Percentiles rank a stretch among this genome's conserved stretches.
Conservation (phyloP, 2,329 filamentous ascomycete genomes). For the Ceratocystis colombiana region DNA sequence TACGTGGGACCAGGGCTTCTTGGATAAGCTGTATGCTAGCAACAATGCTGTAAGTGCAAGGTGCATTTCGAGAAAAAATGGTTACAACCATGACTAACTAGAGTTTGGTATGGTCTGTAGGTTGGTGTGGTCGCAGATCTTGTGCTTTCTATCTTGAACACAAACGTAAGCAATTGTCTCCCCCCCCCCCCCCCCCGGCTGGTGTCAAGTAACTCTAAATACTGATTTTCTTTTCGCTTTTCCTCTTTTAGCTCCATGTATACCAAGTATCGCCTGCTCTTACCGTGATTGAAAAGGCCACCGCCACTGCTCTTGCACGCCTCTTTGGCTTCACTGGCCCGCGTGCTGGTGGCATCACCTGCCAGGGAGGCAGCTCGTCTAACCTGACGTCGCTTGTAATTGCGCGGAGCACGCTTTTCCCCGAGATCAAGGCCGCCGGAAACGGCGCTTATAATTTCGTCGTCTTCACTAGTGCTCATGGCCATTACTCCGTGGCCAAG, state of each 20-base stretch:
- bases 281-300: slow-evolving; percentile 78
- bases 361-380: slow-evolving; percentile 73
- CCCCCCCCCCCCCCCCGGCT: not conserved
- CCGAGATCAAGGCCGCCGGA: slow-evolving; percentile 63
- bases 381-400: slow-evolving; percentile 80
- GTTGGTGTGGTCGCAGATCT: slow-evolving; percentile 79
- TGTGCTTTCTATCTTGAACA: slow-evolving; percentile 76
- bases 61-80: not conserved
- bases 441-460: slow-evolving; percentile 59
- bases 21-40: slow-evolving; percentile 89
- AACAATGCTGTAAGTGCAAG: slow-evolving; percentile 59
- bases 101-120: slow-evolving; percentile 33
- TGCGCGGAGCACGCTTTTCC: slow-evolving; percentile 77
- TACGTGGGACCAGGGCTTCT: slow-evolving; percentile 95
- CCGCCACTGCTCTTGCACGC: slow-evolving; percentile 58
- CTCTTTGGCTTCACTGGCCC: slow-evolving; percentile 67
- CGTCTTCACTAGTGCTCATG: slow-evolving; percentile 79
- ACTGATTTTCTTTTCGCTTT: not conserved
- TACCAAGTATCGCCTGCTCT: slow-evolving; percentile 88
- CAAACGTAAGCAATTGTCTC: slow-evolving; percentile 52
- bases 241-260: slow-evolving; percentile 56
- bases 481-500: slow-evolving; percentile 92
- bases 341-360: slow-evolving; percentile 62
- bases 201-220: not conserved
- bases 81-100: slow-evolving; percentile 1